These are phyloP conservation scores for Hypoxylon sp. DNA, from an alignment of 2,329 filamentous ascomycete genomes.

Conservation along the genomic window DNA sequence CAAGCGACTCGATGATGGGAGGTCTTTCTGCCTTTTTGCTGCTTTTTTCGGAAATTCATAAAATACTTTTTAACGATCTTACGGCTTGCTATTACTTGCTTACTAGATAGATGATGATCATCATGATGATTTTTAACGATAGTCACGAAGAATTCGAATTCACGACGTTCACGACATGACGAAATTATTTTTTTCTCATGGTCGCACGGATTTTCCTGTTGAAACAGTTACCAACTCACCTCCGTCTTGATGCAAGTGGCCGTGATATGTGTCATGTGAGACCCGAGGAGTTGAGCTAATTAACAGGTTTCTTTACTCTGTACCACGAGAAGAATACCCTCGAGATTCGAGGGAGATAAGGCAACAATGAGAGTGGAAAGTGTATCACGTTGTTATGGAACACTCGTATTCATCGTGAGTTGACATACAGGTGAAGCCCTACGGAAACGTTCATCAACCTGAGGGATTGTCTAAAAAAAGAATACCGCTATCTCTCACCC, in stretches of 20 bases:
- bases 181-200: slow-evolving; percentile 29
- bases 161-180: slow-evolving; percentile 41
- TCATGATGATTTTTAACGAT: slow-evolving; percentile 46
- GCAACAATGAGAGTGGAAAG: too few species aligned
- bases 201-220: slow-evolving; percentile 23
- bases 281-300: neutral
- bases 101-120: slow-evolving; percentile 49
- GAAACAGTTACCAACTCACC: neutral
- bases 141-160: slow-evolving; percentile 45
- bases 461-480: slow-evolving; percentile 41
- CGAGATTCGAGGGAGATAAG: neutral
- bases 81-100: slow-evolving; percentile 27
- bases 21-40: slow-evolving; percentile 27
- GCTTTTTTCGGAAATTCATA: slow-evolving; percentile 32
- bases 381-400: neutral
- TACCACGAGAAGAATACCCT: neutral
- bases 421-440: slow-evolving; percentile 12
- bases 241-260: slow-evolving; percentile 16
- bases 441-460: slow-evolving; percentile 7
- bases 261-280: slow-evolving; percentile 21
- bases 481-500: slow-evolving; percentile 25
- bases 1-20: slow-evolving; percentile 21
- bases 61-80: slow-evolving; percentile 47
- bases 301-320: slow-evolving; percentile 2
- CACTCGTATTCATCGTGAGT: neutral